Percentiles rank a stretch among this genome's conserved stretches.
phyloP scores from a whole-genome alignment of 1,284 basidiomycete species.

The Ustilago xerochloae region DNA sequence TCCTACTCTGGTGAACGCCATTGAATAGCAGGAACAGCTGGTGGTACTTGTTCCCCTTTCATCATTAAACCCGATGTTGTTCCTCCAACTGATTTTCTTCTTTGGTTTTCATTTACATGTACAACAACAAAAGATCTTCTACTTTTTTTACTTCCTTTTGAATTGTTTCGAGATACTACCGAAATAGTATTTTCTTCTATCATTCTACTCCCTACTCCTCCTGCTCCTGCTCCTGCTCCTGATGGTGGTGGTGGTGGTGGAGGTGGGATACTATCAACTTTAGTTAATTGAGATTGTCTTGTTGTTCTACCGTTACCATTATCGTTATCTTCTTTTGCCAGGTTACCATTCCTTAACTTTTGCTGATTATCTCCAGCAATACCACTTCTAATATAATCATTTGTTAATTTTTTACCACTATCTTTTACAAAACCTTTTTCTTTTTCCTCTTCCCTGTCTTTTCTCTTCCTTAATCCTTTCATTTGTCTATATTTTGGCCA shows the following conservation, averaged over 20 bases:
- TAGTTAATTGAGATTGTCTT: conserved; percentile 24
- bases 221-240: conserved; percentile 3
- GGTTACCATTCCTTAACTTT: too few relatives aligned
- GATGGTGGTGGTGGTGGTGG: neutral
- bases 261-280: conserved; percentile 11
- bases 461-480: neutral
- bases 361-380: too few relatives aligned
- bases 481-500: neutral
- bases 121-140: conserved; percentile 19
- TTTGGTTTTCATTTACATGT: conserved; percentile 27
- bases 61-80: neutral
- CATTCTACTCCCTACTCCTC: conserved; percentile 14
- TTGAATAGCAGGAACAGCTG: conserved; percentile 40
- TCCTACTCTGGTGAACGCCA: conserved; percentile 15
- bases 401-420: conserved; percentile 15
- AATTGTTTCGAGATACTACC: conserved; percentile 33
- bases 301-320: conserved; percentile 32
- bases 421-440: conserved; percentile 36
- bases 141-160: conserved; percentile 30
- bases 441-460: neutral
- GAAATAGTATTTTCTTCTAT: conserved; percentile 23
- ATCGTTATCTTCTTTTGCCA: too few relatives aligned
- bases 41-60: neutral
- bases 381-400: neutral
- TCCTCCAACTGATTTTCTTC: conserved; percentile 11